Conservation (phyloP, 148 eudicot genomes). For the Diospyros lotus region DNA sequence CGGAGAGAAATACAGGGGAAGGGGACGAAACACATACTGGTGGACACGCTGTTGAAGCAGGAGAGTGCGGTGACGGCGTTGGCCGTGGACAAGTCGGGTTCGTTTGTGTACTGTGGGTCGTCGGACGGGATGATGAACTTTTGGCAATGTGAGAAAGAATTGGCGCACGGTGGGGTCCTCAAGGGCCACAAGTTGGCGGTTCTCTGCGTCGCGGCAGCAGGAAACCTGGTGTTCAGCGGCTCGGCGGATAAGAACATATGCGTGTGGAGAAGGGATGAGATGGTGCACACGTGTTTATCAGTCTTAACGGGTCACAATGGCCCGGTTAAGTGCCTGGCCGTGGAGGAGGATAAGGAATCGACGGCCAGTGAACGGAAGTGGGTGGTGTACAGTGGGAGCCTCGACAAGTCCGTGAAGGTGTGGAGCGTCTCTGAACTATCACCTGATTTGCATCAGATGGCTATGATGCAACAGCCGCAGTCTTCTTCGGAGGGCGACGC, state of each 20-base stretch:
- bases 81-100: conserved; percentile 20
- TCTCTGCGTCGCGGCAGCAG: conserved; percentile 39
- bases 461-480: conserved; percentile 16
- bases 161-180: conserved; percentile 42
- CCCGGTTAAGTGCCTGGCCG: conserved; percentile 50
- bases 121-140: conserved; percentile 52
- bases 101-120: conserved; percentile 45
- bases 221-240: conserved; percentile 42
- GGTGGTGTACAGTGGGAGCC: conserved; percentile 51
- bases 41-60: conserved; percentile 34
- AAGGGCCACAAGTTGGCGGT: conserved; percentile 55
- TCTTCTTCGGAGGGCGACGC: conserved; percentile 11
- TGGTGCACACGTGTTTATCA: conserved; percentile 36
- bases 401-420: conserved; percentile 49
- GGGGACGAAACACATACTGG: conserved; percentile 22
- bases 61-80: conserved; percentile 44
- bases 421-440: conserved; percentile 45
- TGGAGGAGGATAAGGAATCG: conserved; percentile 28
- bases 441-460: conserved; percentile 34
- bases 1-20: conserved; percentile 34
- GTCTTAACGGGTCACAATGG: conserved; percentile 45
- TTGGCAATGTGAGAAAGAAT: conserved; percentile 39
- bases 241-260: conserved; percentile 51
- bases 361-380: conserved; percentile 22
- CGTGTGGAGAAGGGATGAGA: conserved; percentile 46